phyloP scores from a whole-genome alignment of 148 eudicot species.

The Amaranthus palmeri region DNA sequence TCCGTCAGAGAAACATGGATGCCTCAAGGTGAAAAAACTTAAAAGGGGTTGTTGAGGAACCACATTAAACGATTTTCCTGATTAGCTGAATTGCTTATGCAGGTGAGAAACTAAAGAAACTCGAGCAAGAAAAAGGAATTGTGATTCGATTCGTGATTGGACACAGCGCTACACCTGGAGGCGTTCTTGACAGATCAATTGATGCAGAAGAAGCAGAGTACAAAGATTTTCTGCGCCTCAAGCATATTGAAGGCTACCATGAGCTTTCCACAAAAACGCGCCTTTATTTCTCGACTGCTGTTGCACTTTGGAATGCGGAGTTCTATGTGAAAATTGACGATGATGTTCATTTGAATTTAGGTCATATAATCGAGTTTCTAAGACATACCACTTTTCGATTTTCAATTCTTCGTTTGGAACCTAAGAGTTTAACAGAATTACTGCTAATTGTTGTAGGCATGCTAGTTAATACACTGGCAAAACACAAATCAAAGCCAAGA shows the following conservation, averaged over 20 bases:
- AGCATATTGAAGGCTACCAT: conserved; percentile 85
- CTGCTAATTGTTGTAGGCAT: conserved; percentile 33
- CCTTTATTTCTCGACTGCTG: conserved; percentile 62
- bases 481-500: conserved; percentile 59
- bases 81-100: not conserved
- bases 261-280: conserved; percentile 86
- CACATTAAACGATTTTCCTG: not conserved
- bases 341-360: conserved; percentile 84
- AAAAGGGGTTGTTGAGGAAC: not conserved
- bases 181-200: conserved; percentile 59
- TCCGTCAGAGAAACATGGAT: conserved; percentile 82
- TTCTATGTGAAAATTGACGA: conserved; percentile 89
- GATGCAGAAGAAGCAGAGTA: conserved; percentile 58
- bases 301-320: conserved; percentile 74
- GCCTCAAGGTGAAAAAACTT: conserved; percentile 51
- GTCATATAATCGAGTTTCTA: conserved; percentile 21
- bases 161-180: conserved; percentile 59
- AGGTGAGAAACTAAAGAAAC: conserved; percentile 56
- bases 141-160: conserved; percentile 74
- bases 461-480: conserved; percentile 53
- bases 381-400: not conserved
- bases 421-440: not conserved
- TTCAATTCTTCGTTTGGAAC: not conserved
- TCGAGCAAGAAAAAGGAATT: conserved; percentile 79
- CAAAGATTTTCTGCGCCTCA: conserved; percentile 61